These are phyloP conservation scores for grape (Vitis vinifera) DNA, from an alignment of 164 flowering plant genomes.

Conservation along the genomic window ASM3070453v1 NC_081811.1:22247001-22247500, in stretches of 20 bases:
- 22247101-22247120: conserved; percentile 80
- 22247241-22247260: background rate
- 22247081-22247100: conserved; percentile 47
- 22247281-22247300: background rate
- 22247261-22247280: background rate
- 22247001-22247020: conserved; percentile 24
- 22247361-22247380: background rate
- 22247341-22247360: background rate
- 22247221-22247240: conserved; percentile 27
- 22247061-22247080: conserved; percentile 27
- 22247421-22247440: background rate
- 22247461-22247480: background rate
- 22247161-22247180: conserved; percentile 48
- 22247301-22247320: background rate
- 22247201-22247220: conserved; percentile 82
- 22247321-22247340: background rate
- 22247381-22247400: background rate
- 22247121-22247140: conserved; percentile 55
- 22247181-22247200: conserved; percentile 78
- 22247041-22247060: conserved; percentile 29
- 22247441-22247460: background rate
- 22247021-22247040: conserved; percentile 22
- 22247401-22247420: no score
- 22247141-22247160: conserved; percentile 50
- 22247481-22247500: background rate